Base-by-base conservation (phyloP, 1,284 basidiomycete genomes). In the Hymenochaete sp. region DNA sequence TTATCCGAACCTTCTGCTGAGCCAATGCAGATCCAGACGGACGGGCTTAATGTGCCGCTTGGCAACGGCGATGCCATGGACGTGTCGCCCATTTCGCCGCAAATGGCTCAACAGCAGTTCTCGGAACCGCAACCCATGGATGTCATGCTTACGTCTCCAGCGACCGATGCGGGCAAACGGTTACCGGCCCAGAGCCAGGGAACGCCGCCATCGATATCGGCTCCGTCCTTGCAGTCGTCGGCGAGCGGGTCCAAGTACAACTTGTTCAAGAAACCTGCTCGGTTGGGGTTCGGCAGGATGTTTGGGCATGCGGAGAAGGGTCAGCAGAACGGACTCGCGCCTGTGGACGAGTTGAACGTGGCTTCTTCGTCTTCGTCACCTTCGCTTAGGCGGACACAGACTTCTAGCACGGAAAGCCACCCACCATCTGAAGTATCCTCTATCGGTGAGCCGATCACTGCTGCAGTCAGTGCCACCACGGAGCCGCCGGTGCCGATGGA, bases 311-410 rank as follows among this genome's bases (percentile, higher is more conserved):
- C 73, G 27, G 86, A 87, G 58, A 88, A 88, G 57, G 70, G 68
- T 26, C 71, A 78, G 55, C 72, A 73, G 46, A 66, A 68, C 42
- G 59, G 62, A 19, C 68, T 90, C 3, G 75, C 83, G 14, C 77
- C 85, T 19, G 76, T 88, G 39, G 82, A 85, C 43, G 84, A 88
- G 62, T 64, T 75, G 36, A 65, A 76, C 41, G 64, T 71, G 52
- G 57, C 62, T 37, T 59, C 70, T 18, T 69, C 75, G 46, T 67
- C 65, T 52, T 76, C 74, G 10, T 71, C 71, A 7, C 72, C 77
- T 19, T 79, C 82, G 13, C 77, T 92, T 62, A 93, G 93, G 66
- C 86, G 91, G 32, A 81, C 86, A 2, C 85, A 89, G 56, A 90
- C 90, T 11, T 80, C 82, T 37, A 82, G 82, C 55, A 81, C 77